Conservation (phyloP, 306 rosid species). For the Cucurbita pepo region DNA sequence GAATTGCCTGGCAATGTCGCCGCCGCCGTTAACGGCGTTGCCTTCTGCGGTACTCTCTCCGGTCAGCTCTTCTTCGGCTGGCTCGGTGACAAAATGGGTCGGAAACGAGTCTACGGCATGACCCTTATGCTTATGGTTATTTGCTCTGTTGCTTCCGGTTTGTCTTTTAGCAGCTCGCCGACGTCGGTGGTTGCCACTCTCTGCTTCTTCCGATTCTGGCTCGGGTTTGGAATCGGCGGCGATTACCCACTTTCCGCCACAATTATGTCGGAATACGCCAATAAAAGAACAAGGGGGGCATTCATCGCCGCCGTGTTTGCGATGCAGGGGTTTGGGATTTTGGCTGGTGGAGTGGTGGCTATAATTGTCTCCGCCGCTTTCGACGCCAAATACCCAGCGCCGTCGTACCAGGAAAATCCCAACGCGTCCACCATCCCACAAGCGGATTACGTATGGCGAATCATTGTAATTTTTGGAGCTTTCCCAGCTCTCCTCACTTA, state of each 20-base stretch:
- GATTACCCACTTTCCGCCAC: constrained; percentile 92
- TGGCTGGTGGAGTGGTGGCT: constrained; percentile 64
- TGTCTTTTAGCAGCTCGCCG: constrained; percentile 33
- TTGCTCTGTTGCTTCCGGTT: constrained; percentile 59
- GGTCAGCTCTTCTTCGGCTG: constrained; percentile 96
- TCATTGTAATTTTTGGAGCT: constrained; percentile 57
- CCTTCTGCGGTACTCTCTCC: constrained; percentile 50
- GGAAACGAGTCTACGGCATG: constrained; percentile 62
- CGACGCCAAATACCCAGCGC: constrained; percentile 12
- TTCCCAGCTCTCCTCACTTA: constrained; percentile 59
- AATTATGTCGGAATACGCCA: constrained; percentile 89
- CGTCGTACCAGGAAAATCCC: constrained; percentile 7
- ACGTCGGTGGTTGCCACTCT: constrained; percentile 42
- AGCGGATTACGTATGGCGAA: constrained; percentile 67
- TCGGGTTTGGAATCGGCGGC: constrained; percentile 90
- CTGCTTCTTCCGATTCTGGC: constrained; percentile 90
- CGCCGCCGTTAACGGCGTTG: constrained; percentile 70
- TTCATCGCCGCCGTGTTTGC: constrained; percentile 86
- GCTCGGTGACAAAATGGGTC: constrained; percentile 83
- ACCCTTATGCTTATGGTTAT: constrained; percentile 63
- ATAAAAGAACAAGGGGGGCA: constrained; percentile 81
- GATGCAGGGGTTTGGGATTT: constrained; percentile 86
- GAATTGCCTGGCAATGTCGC: constrained; percentile 52
- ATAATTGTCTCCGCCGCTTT: constrained; percentile 16
- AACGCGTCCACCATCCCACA: constrained; percentile 25